Evolutionary conservation across 176 grass and related monocot genomes (phyloP), one percentile per base, ranked within the genome.

Genomic region (Musa acuminata): DNA sequence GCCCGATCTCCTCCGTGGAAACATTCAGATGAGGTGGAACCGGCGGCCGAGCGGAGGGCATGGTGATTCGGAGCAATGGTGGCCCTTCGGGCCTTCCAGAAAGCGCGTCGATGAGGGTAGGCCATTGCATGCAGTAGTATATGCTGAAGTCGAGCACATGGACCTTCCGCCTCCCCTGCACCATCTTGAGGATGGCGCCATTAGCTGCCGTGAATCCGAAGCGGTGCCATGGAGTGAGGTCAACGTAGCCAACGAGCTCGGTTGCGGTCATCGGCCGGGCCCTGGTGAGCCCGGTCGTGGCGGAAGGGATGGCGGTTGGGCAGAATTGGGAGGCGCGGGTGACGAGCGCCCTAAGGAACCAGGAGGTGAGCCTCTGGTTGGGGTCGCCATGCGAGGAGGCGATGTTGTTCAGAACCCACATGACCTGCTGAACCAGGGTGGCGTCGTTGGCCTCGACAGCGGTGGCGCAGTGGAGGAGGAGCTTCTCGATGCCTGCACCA

Each of bases 331-430:
- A 62, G 57, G 78, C 57, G 48, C 78, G 55, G 21, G 68, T 54
- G 17, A 80, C 53, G 9, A 80, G 78, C 7, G 78, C 78, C 7
- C 49, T 11, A 1, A 80, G 78, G 55, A 80, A 73, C 69, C 78
- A 80, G 13, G 57, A 51, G 22, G 78, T 80, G 43, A 80, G 69
- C 49, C 78, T 59, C 69, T 80, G 78, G 69, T 80, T 80, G 57
- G 69, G 57, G 8, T 73, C 78, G 0, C 78, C 78, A 11, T 80
- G 21, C 1, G 69, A 8, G 16, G 55, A 80, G 57, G 78, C 78
- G 53, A 80, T 71, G 68, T 80, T 80, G 69, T 80, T 80, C 55
- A 80, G 78, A 7, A 80, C 78, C 78, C 78, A 80, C 78, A 80
- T 80, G 57, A 80, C 69, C 49, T 80, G 78, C 48, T 80, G 78